Base-by-base conservation (phyloP, 257 asterid genomes). In the Euphrasia confusa region DNA sequence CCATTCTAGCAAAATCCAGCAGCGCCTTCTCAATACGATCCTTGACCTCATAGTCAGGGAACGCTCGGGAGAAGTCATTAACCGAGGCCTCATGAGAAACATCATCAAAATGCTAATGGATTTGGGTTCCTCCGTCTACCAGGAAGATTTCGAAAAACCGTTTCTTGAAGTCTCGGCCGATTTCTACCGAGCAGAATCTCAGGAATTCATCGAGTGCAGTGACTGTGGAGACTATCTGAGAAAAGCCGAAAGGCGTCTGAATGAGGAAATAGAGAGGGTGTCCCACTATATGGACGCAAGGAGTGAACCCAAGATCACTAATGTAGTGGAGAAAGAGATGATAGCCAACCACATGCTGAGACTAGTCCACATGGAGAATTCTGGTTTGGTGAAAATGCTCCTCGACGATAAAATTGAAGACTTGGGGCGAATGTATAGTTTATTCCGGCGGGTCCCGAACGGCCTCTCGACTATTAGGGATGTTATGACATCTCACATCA, bases 201-300 rank as follows among this genome's bases (percentile, higher is more conserved):
- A 91, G 78, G 77, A 84, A 64, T 83, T 78, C 65, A 84, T 91
- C 11, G 95, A 91, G 74, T 78, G 80, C 70, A 79, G 92, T 65
- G 92, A 88, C 65, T 88, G 98, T 71, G 96, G 95, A 61, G 92
- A 88, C 18, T 91, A 88, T 73, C 74, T 91, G 60, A 84, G 77
- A 82, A 86, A 84, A 75, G 89, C 98, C 35, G 96, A 88, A 57
- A 77, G 72, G 63, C 95, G 98, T 67, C 74, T 91, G 9, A 84
- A 83, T 67, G 98, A 88, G 80, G 98, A 91, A 76, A 84, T 88
- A 6, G 96, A 91, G 70, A 82, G 98, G 71, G 95, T 91, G 15
- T 80, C 92, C 1, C 90, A 85, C 59, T 91, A 88, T 74, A 69
- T 91, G 75, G 98, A 88, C 76, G 72, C 87, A 81, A 52, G 72